phyloP scores from a whole-genome alignment of 306 rosid genomes.

The Echinosophora koreensis region DNA sequence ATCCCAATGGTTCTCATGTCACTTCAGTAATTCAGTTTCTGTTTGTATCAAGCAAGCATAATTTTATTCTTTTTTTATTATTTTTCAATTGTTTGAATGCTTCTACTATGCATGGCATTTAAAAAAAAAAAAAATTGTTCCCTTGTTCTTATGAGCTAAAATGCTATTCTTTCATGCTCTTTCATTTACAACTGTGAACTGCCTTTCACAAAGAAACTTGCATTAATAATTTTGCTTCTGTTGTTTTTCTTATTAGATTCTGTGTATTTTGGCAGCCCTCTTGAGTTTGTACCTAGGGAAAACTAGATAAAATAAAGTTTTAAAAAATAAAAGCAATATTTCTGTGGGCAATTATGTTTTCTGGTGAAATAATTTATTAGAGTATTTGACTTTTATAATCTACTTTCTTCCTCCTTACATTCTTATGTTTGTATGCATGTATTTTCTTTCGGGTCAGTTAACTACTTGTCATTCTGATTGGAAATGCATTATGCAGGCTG shows the following conservation, averaged over 20 bases:
- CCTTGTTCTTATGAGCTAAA: neutral
- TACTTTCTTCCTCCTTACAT: neutral
- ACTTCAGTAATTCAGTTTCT: conserved; percentile 5
- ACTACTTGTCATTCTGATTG: conserved; percentile 46
- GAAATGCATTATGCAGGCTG: conserved; percentile 75
- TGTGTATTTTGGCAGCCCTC: conserved; percentile 8
- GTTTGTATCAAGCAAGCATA: neutral
- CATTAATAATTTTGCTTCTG: conserved; percentile 3
- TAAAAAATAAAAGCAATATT: neutral
- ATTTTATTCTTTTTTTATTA: neutral
- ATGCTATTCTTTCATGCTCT: neutral
- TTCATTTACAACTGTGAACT: conserved; percentile 1
- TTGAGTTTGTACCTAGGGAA: neutral
- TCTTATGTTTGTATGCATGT: conserved; percentile 3
- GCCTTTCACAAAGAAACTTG: conserved; percentile 6
- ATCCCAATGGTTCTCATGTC: conserved; percentile 9
- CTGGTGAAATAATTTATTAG: conserved; percentile 16
- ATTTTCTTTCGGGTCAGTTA: conserved; percentile 35
- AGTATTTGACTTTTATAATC: conserved; percentile 20
- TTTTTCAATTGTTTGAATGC: neutral
- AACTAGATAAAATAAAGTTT: neutral
- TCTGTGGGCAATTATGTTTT: neutral
- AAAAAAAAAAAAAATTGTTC: no score
- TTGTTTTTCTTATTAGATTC: neutral
- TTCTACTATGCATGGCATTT: neutral